Conservation (phyloP, 192 early-diverging fungal species). For the Jimgerdemannia flammicorona region DNA sequence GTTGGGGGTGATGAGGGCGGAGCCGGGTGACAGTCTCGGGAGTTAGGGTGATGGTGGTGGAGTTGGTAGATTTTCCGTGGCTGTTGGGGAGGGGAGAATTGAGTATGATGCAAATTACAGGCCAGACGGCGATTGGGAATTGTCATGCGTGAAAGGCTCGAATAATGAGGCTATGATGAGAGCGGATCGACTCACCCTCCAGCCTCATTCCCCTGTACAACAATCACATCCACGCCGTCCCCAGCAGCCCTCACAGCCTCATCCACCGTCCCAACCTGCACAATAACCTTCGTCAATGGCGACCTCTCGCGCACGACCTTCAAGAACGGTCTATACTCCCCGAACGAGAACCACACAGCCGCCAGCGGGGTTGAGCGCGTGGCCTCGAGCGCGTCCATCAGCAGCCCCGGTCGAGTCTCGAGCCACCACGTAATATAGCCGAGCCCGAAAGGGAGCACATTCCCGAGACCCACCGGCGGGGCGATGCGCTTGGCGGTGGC, state of each 20-base stretch:
- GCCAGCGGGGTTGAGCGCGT: conserved; percentile 24
- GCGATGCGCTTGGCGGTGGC: no score
- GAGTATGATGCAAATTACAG: no score
- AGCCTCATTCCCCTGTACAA: conserved; percentile 43
- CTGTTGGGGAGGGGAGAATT: neutral
- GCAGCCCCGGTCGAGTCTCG: conserved; percentile 27
- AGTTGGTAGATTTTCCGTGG: neutral
- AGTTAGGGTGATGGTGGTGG: neutral
- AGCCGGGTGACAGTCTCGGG: neutral
- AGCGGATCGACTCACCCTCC: conserved; percentile 26
- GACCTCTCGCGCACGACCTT: conserved; percentile 20
- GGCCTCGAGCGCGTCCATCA: conserved; percentile 13
- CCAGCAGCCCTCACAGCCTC: conserved; percentile 36
- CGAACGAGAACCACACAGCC: conserved; percentile 44
- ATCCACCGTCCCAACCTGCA: conserved; percentile 41
- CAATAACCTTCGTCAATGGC: conserved; percentile 27
- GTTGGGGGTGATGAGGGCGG: neutral
- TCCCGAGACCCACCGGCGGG: no score
- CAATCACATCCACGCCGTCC: conserved; percentile 41
- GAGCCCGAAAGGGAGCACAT: conserved; percentile 30
- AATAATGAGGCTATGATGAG: neutral
- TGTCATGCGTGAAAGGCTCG: no score
- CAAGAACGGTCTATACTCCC: conserved; percentile 33
- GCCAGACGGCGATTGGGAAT: no score
- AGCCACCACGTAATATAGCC: conserved; percentile 41